Percentiles rank a stretch among this genome's conserved stretches.
phyloP scores from a whole-genome alignment of 1,284 basidiomycete genomes.

The Pholiota adiposa region DNA sequence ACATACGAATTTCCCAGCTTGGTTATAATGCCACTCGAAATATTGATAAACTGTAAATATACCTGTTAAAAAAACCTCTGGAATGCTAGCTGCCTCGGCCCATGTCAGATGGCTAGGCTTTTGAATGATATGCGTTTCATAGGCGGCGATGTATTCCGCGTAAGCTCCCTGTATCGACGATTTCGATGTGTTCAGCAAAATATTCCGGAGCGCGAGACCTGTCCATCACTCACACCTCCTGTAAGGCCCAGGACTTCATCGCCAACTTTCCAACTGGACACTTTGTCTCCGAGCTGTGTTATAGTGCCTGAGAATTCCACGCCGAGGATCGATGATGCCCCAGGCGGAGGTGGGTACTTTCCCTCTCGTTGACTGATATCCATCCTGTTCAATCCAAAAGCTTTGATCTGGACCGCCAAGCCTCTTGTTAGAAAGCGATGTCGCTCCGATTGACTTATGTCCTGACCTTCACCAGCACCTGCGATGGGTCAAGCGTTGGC shows the following conservation, averaged over 20 bases:
- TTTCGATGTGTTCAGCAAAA: slow-evolving; percentile 1
- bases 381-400: slow-evolving; percentile 90
- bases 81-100: slow-evolving; percentile 85
- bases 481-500: slow-evolving; percentile 55
- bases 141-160: slow-evolving; percentile 83
- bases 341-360: slow-evolving; percentile 79
- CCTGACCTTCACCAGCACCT: slow-evolving; percentile 79
- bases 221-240: slow-evolving; percentile 39
- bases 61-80: slow-evolving; percentile 89
- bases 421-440: background rate
- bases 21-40: background rate
- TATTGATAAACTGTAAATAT: background rate
- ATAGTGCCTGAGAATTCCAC: slow-evolving; percentile 90
- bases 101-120: slow-evolving; percentile 83
- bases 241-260: slow-evolving; percentile 91
- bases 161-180: slow-evolving; percentile 85
- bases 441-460: background rate
- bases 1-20: slow-evolving; percentile 2
- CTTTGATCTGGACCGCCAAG: slow-evolving; percentile 55
- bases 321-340: slow-evolving; percentile 80
- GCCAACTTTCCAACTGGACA: slow-evolving; percentile 66
- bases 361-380: slow-evolving; percentile 83
- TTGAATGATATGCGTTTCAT: slow-evolving; percentile 69
- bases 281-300: slow-evolving; percentile 58
- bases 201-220: slow-evolving; percentile 6